phyloP scores from a whole-genome alignment of 2,329 filamentous ascomycete genomes.

The Neopestalotiopsis sp. region DNA sequence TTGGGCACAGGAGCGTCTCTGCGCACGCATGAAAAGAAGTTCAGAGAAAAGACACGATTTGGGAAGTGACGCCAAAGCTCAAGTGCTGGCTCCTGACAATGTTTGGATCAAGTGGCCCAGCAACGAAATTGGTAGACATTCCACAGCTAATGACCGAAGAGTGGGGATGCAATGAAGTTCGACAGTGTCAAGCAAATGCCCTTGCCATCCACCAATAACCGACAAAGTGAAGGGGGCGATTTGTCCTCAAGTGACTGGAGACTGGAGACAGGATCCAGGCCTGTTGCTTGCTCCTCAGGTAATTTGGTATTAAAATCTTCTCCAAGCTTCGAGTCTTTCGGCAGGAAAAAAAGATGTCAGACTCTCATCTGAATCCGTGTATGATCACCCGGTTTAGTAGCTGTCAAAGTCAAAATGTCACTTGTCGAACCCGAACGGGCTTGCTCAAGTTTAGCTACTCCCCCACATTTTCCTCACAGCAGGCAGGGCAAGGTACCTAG shows the following conservation, averaged over 20 bases:
- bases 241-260: not conserved
- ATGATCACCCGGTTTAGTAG: not conserved
- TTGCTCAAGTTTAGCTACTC: not conserved
- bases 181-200: conserved; percentile 4
- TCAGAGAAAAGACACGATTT: not conserved
- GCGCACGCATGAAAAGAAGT: not conserved
- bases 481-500: not conserved
- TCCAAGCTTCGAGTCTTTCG: not conserved
- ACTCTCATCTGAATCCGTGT: not conserved
- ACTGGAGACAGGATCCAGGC: not conserved
- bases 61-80: not conserved
- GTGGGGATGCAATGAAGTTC: conserved; percentile 14
- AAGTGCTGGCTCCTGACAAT: not conserved
- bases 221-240: not conserved
- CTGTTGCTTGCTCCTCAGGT: not conserved
- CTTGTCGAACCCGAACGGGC: not conserved
- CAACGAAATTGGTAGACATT: conserved; percentile 36
- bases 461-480: not conserved
- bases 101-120: conserved; percentile 28
- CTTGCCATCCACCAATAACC: not conserved
- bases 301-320: not conserved
- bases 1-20: too few relatives aligned
- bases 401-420: not conserved
- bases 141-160: conserved; percentile 14
- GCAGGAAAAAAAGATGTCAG: not conserved